phyloP scores from a whole-genome alignment of 1,284 basidiomycete genomes.

The Serendipita sp. region DNA sequence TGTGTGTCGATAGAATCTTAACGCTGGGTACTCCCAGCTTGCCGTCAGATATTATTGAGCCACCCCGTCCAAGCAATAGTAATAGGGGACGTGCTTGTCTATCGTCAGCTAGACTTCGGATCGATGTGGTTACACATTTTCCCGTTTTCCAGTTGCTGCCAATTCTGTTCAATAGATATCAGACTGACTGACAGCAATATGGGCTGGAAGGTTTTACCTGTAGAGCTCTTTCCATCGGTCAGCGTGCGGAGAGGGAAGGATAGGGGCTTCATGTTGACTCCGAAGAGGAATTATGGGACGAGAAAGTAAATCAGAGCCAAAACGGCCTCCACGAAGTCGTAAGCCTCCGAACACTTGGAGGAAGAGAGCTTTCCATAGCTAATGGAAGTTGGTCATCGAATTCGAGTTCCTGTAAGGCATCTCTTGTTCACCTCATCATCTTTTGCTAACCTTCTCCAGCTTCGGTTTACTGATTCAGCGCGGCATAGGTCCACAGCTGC shows the following conservation, averaged over 20 bases:
- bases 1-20: neutral
- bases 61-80: neutral
- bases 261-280: neutral
- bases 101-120: neutral
- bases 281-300: neutral
- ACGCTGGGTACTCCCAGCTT: neutral
- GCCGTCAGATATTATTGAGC: neutral
- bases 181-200: neutral
- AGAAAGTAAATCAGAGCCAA: neutral
- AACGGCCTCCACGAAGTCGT: neutral
- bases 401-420: neutral
- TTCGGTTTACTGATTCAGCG: neutral
- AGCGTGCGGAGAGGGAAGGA: neutral
- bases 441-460: neutral
- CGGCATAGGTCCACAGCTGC: neutral
- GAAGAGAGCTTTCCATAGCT: neutral
- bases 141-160: slow-evolving; percentile 1
- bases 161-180: neutral
- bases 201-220: neutral
- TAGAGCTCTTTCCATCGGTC: neutral
- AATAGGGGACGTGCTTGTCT: neutral
- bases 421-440: neutral
- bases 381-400: neutral
- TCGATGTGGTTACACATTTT: neutral
- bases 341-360: neutral